Percentiles rank a stretch among this genome's conserved stretches.
Conservation (phyloP, 306 rosid genomes). For the Canavalia ensiformis region DNA sequence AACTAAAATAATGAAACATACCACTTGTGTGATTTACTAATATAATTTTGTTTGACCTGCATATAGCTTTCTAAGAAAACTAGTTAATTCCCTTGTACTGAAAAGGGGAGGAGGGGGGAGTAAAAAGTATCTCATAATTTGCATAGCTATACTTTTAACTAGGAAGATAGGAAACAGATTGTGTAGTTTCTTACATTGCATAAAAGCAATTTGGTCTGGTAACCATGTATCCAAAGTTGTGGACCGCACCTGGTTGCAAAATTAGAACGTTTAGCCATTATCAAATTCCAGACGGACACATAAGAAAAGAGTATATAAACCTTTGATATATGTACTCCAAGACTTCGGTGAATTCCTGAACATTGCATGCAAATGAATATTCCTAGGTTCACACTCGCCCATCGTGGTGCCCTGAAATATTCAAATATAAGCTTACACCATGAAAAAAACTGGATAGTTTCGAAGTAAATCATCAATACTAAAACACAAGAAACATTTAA, state of each 20-base stretch:
- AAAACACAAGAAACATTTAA: not conserved
- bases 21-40: not conserved
- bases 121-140: slow-evolving; percentile 2
- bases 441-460: slow-evolving; percentile 7
- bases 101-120: not conserved
- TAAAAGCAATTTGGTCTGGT: slow-evolving; percentile 88
- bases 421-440: slow-evolving; percentile 15
- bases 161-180: slow-evolving; percentile 35
- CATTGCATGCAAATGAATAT: slow-evolving; percentile 95
- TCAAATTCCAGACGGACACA: slow-evolving; percentile 18
- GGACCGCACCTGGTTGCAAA: slow-evolving; percentile 80
- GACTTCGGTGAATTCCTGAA: slow-evolving; percentile 96
- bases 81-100: not conserved
- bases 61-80: not conserved
- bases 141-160: not conserved
- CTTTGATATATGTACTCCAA: slow-evolving; percentile 97
- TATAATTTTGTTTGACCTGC: not conserved
- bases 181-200: slow-evolving; percentile 78
- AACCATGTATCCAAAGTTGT: slow-evolving; percentile 97
- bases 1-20: not conserved
- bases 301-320: slow-evolving; percentile 49
- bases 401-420: slow-evolving; percentile 87
- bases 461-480: not conserved
- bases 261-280: slow-evolving; percentile 45
- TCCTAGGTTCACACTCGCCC: slow-evolving; percentile 98